Base-by-base conservation (phyloP, 768 basidiomycete species). In the Coprinopsis cinerea region DNA sequence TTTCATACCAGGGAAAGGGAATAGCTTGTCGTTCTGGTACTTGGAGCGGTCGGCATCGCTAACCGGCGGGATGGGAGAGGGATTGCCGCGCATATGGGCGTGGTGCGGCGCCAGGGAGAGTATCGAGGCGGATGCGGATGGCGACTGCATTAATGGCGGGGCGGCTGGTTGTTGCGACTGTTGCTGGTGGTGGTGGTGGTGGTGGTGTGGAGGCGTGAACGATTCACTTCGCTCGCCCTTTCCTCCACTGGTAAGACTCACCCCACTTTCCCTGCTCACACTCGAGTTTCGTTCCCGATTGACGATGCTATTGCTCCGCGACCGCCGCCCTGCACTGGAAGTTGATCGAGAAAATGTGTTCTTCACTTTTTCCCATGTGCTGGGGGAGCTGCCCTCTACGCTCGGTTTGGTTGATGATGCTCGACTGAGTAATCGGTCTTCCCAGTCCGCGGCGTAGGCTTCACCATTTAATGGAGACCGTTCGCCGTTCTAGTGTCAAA, bases 1-100 rank as follows among this genome's bases (percentile, higher is more conserved):
- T 59, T 83, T 77, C 64, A 92, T 84, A 30, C 90, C 91, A 22
- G 90, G 91, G 76, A 95, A 93, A 1, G 93, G 91, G 66, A 86
- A 88, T 28, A 96, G 72, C 63, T 97, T 97, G 24, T 79, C 70
- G 56, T 82, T 79, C 54, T 81, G 81, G 66, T 87, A 94, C 66
- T 76, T 88, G 24, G 74, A 72, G 62, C 83, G 66, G 66, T 91
- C 89, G 25, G 78, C 77, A 13, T 80, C 74, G 23, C 86, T 83
- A 10, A 82, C 77, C 15, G 82, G 77, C 34, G 91, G 91, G 30
- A 92, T 79, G n/a, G 88, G 86, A 6, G 89, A 92, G 10, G 78
- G 75, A 30, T 77, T 79, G 39, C 76, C 72, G 50, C 81, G 77
- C 20, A 48, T 49, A 25, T 54, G 72, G 4, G 73, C 71, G 59